Percentiles rank a stretch among this genome's conserved stretches.
These are phyloP conservation scores for Trichocomaceae sp. DNA, from an alignment of 2,329 filamentous ascomycete genomes.

Conservation along the genomic window DNA sequence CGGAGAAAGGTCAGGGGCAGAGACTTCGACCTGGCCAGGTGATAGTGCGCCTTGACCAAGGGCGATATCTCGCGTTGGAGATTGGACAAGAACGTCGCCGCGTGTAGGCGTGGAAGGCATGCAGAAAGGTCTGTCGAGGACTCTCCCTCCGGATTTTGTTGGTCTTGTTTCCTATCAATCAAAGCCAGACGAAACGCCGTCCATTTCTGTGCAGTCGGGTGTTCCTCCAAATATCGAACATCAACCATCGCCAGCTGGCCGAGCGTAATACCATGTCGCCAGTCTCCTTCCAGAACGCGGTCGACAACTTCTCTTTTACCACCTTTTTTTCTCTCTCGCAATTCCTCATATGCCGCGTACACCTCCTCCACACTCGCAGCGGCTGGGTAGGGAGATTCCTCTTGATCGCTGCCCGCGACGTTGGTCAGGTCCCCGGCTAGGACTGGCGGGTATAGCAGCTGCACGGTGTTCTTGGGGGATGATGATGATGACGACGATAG, in stretches of 20 bases:
- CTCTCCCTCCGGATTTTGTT: conserved; percentile 12
- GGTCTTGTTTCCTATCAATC: conserved; percentile 17
- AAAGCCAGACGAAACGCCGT: conserved; percentile 44
- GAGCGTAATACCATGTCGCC: conserved; percentile 49
- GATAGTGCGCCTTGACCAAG: conserved; percentile 76
- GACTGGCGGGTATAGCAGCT: conserved; percentile 54
- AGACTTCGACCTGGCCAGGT: conserved; percentile 63
- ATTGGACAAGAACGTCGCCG: conserved; percentile 69
- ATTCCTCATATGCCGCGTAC: conserved; percentile 56
- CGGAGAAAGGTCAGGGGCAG: conserved; percentile 64
- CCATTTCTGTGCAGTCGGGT: conserved; percentile 47
- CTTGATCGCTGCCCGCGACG: conserved; percentile 50
- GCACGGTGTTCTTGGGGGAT: conserved; percentile 57
- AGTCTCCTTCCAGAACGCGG: conserved; percentile 52
- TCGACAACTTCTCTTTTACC: conserved; percentile 51
- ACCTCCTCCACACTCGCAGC: conserved; percentile 60
- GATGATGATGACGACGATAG: too few species aligned
- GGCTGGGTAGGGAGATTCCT: conserved; percentile 62
- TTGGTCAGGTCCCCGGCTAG: conserved; percentile 43
- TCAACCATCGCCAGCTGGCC: conserved; percentile 52
- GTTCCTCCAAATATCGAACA: conserved; percentile 48
- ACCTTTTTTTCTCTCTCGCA: conserved; percentile 51
- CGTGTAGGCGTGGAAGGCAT: conserved; percentile 64
- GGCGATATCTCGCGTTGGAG: conserved; percentile 69
- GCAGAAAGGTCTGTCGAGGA: conserved; percentile 25